phyloP scores from a whole-genome alignment of 106 monocot species.

The Apostasia shenzhenica region DNA sequence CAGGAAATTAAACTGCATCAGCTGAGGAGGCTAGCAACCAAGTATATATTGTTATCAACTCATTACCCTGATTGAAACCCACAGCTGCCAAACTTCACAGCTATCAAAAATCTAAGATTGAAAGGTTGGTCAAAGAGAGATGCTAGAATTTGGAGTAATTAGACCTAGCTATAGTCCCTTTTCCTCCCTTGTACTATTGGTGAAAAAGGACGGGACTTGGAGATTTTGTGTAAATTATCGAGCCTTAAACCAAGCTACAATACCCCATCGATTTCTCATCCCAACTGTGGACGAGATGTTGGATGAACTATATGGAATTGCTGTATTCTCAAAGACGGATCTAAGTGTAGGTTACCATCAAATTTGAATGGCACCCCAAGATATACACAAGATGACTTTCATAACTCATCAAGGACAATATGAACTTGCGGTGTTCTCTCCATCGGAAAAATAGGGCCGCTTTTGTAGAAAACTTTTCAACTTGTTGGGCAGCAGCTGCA shows the following conservation, averaged over 20 bases:
- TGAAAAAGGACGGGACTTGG: background rate
- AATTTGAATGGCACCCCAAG: background rate
- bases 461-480: too few relatives aligned
- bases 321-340: background rate
- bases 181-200: background rate
- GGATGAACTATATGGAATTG: background rate
- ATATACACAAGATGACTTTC: background rate
- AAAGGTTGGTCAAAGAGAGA: background rate
- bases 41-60: too few relatives aligned
- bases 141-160: background rate
- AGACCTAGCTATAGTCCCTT: background rate
- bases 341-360: background rate
- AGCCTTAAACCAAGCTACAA: background rate
- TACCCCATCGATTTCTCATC: background rate
- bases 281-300: background rate
- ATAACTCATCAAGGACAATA: background rate
- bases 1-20: too few relatives aligned
- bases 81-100: too few relatives aligned
- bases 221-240: background rate
- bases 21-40: too few relatives aligned
- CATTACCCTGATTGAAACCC: too few relatives aligned
- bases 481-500: too few relatives aligned
- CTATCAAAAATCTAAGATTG: background rate
- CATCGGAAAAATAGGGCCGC: too few relatives aligned
- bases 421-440: too few relatives aligned